phyloP scores from a whole-genome alignment of 2,329 filamentous ascomycete genomes.

The Pleoardoris graminearum region DNA sequence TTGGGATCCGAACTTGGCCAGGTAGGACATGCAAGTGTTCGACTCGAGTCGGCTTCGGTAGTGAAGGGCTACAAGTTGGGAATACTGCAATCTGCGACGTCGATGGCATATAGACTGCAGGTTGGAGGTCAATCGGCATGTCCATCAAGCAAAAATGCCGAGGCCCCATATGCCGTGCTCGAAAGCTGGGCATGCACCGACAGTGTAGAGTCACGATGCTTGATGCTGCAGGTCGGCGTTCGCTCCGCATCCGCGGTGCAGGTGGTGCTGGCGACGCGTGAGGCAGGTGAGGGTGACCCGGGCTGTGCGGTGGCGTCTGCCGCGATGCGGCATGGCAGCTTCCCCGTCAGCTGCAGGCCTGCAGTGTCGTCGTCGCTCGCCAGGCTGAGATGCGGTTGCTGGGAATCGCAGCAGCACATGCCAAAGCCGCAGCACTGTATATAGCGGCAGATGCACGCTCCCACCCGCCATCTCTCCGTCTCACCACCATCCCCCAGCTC shows the following conservation, averaged over 20 bases:
- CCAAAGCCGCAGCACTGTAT: not conserved
- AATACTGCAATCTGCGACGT: no score
- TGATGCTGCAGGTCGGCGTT: constrained; percentile 1
- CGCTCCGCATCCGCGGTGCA: constrained; percentile 8
- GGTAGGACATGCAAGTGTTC: no score
- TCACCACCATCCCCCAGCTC: not conserved
- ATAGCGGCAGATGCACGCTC: not conserved
- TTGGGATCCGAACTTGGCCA: no score
- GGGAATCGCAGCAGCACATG: not conserved
- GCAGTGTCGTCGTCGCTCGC: not conserved
- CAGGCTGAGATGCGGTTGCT: not conserved
- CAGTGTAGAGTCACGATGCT: no score
- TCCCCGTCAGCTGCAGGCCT: not conserved
- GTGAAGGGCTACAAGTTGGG: no score
- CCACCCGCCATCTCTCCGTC: not conserved
- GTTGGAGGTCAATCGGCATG: no score
- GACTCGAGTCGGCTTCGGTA: no score
- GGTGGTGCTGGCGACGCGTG: constrained; percentile 1
- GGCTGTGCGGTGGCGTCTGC: no score
- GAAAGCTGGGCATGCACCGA: not conserved
- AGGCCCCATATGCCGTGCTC: not conserved
- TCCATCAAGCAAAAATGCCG: not conserved
- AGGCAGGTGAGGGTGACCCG: not conserved
- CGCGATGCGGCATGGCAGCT: constrained; percentile 1
- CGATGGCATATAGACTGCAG: not conserved